A percentile compares a stretch with the other conserved stretches of the same genome.
Conservation (phyloP, 2,329 filamentous ascomycete species). For the Tolypocladium pustulatum region DNA sequence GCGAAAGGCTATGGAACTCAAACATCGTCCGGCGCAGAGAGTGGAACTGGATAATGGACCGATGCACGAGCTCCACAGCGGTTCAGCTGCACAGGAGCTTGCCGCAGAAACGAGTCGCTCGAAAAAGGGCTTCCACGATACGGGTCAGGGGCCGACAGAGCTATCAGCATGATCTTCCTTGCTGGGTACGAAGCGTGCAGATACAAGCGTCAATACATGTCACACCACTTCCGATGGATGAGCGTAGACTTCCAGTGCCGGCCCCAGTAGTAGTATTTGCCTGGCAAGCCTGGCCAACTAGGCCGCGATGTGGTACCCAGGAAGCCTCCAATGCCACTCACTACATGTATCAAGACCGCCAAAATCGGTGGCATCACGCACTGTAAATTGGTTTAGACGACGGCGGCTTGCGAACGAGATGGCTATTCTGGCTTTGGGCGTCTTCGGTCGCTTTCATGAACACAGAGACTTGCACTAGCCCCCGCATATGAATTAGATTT, state of each 20-base stretch:
- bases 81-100: background rate
- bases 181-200: background rate
- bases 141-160: background rate
- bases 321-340: too few species aligned
- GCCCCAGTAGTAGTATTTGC: too few species aligned
- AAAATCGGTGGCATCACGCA: too few species aligned
- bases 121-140: background rate
- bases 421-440: too few species aligned
- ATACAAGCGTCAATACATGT: background rate
- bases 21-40: background rate
- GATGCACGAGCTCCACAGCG: background rate
- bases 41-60: background rate
- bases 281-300: too few species aligned
- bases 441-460: too few species aligned
- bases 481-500: too few species aligned
- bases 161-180: background rate
- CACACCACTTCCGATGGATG: background rate
- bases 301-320: too few species aligned
- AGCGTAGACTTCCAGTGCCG: background rate
- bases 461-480: too few species aligned
- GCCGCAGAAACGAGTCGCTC: background rate
- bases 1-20: background rate
- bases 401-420: too few species aligned
- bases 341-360: too few species aligned
- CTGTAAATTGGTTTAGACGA: too few species aligned